Evolutionary conservation across 495 filamentous ascomycete genomes (phyloP).

Genomic region (Hypoxylon rickii): DNA sequence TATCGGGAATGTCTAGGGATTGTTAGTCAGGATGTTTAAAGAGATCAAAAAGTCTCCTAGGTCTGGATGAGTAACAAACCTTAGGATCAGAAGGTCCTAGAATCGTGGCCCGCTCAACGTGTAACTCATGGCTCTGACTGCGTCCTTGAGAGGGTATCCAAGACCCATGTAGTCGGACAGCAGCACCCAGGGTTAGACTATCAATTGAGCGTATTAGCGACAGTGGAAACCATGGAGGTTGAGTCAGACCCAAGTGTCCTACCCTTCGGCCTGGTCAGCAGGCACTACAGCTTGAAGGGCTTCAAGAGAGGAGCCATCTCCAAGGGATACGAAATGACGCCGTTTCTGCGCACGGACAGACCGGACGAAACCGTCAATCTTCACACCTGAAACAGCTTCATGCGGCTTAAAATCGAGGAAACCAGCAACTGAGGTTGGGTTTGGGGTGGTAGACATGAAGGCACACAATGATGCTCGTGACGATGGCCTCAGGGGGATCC

Average conservation of each 20-base stretch:
- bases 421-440: slow-evolving; percentile 22
- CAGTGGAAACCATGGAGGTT: slow-evolving; percentile 16
- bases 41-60: slow-evolving; percentile 11
- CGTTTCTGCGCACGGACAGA: slow-evolving; percentile 86
- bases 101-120: slow-evolving; percentile 67
- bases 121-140: slow-evolving; percentile 79
- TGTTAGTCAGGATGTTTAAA: slow-evolving; percentile 28
- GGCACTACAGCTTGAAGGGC: slow-evolving; percentile 82
- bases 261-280: slow-evolving; percentile 77
- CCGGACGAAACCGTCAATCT: slow-evolving; percentile 78
- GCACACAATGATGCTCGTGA: slow-evolving; percentile 12
- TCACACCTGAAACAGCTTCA: slow-evolving; percentile 40
- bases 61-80: slow-evolving; percentile 56
- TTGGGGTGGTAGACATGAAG: slow-evolving; percentile 32
- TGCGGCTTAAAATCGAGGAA: slow-evolving; percentile 38
- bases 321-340: slow-evolving; percentile 79
- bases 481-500: slow-evolving; percentile 20
- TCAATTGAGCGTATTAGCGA: slow-evolving; percentile 26
- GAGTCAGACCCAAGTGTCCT: slow-evolving; percentile 45
- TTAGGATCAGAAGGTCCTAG: slow-evolving; percentile 77
- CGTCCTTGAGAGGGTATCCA: slow-evolving; percentile 77
- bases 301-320: slow-evolving; percentile 82
- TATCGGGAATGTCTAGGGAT: slow-evolving; percentile 76
- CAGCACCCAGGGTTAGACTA: slow-evolving; percentile 80
- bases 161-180: slow-evolving; percentile 75